Base-by-base conservation (phyloP, 1,139 yeast genomes). In the Saccharomyces pastorianus region DNA sequence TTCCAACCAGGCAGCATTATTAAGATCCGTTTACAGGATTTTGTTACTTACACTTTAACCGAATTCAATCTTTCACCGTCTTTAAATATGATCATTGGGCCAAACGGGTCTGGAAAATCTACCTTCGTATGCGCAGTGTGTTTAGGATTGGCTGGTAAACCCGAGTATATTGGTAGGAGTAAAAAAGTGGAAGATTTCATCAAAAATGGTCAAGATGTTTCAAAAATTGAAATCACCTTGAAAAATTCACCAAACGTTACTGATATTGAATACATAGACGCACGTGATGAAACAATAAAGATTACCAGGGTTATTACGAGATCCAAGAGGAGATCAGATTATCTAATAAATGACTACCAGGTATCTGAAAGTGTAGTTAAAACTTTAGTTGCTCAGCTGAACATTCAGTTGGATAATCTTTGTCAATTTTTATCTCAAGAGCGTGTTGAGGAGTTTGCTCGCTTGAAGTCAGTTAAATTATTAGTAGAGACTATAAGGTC, bases 361-460 rank as follows among this genome's bases (percentile, higher is more conserved):
- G 67, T 74, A 0, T 71, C 76, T 1, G 86, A 81, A 56, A 66
- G 67, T 28, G 72, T 69, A 1, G 77, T 91, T 3, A 76, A 73
- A 52, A 70, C 71, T 6, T 55, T 78, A 1, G 75, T 88, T 28
- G 68, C 70, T 23, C 65, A 68, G 1, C 77, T 83, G 59, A 87
- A 87, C 63, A 87, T 95, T 57, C 98, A 93, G 65, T 76, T 95
- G 55, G 95, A 89, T 67, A 95, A 91, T 64, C 75, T 93, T 55
- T 93, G 99, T 65, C 98, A 93, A 66, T 95, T 95, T 66, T 72
- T 95, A 52, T 96, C 99, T 0, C 99, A 95, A 66, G 99, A 93
- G 64, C 77, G 95, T 59, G 99, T 93, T 7, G 93, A 96, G 1
- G 91, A 89, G 60, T 95, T 95, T 73, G 96, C 98, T 0, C 81